Base-by-base conservation (phyloP, 2,329 filamentous ascomycete genomes). In the Penicillium rolfsii region DNA sequence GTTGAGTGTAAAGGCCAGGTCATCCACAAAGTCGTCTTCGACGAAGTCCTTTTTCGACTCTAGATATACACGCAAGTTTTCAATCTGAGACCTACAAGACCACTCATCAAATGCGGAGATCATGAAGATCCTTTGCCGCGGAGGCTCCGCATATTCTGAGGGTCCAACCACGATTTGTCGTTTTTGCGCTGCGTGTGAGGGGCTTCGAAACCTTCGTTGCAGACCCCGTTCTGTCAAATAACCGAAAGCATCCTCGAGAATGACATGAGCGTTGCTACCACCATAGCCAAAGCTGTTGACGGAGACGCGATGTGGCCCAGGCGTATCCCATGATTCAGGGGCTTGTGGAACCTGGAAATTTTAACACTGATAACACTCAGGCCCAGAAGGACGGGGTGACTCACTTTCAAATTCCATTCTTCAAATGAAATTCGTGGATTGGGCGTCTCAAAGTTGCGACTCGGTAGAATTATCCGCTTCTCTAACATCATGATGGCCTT, bases 381-480 rank as follows among this genome's bases (percentile, higher is more conserved):
- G 2, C 0, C 8, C 11, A 30, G 26, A 28, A 48, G 16, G 11
- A n/a, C 11, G n/a, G 14, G 2, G 4, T 11, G 7, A 30, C 45
- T 48, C 14, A 48, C 45, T n/a, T n/a, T 30, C 16, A 64, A 50
- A 5, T 55, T 50, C 45, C 50, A 45, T 3, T 49, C 30, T 8
- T 59, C 16, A 52, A 58, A 58, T 30, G 36, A 28, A 0, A 64
- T 62, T 4, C 35, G 41, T 6, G 60, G 52, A 24, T 59, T 67
- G 0, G 59, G 57, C 2, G 52, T 49, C 11, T 53, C 33, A 14
- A 65, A 55, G 12, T 81, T 79, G 16, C 81, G 69, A 56, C 82
- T 83, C 0, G 79, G 78, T 0, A 79, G 76, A 5, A 83, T 68
- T 1, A 59, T 58, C 12, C 68, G 67, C 52, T 80, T 67, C 48